These are phyloP conservation scores for Lipomyces mesembrius DNA, from an alignment of 805 yeast species.

Conservation along the genomic window DNA sequence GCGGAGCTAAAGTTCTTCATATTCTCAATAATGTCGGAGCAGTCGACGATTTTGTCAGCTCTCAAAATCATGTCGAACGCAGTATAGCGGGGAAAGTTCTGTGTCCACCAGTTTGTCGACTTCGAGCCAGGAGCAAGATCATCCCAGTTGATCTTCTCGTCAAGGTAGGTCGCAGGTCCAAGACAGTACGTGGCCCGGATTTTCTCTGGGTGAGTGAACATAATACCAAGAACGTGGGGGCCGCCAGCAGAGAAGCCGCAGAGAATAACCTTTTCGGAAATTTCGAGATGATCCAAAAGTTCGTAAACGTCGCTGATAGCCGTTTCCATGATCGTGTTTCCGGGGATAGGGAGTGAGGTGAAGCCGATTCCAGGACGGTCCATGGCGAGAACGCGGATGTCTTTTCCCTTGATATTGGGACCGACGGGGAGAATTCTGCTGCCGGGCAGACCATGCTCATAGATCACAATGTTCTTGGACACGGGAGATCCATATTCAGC, in stretches of 20 bases:
- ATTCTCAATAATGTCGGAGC: constrained; percentile 28
- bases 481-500: constrained; percentile 35
- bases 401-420: constrained; percentile 35
- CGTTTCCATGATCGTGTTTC: constrained; percentile 34
- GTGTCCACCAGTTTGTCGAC: constrained; percentile 27
- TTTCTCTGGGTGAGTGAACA: constrained; percentile 30
- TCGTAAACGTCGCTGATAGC: constrained; percentile 35
- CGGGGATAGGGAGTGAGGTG: constrained; percentile 32
- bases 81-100: constrained; percentile 22
- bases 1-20: constrained; percentile 28
- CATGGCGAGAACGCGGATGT: constrained; percentile 35
- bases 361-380: constrained; percentile 38
- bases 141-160: constrained; percentile 25
- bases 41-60: constrained; percentile 25
- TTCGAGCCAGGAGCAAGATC: constrained; percentile 29
- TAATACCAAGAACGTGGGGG: constrained; percentile 34
- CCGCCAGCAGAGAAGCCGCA: constrained; percentile 38
- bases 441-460: constrained; percentile 37
- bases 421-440: constrained; percentile 35
- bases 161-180: constrained; percentile 36
- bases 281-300: constrained; percentile 33
- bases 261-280: constrained; percentile 27
- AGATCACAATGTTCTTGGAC: constrained; percentile 35
- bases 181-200: constrained; percentile 29
- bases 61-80: constrained; percentile 20